Percentiles rank a stretch among this genome's conserved stretches.
Evolutionary conservation across 768 basidiomycete species (phyloP).

Genomic region (Leccinum disarticulatum): DNA sequence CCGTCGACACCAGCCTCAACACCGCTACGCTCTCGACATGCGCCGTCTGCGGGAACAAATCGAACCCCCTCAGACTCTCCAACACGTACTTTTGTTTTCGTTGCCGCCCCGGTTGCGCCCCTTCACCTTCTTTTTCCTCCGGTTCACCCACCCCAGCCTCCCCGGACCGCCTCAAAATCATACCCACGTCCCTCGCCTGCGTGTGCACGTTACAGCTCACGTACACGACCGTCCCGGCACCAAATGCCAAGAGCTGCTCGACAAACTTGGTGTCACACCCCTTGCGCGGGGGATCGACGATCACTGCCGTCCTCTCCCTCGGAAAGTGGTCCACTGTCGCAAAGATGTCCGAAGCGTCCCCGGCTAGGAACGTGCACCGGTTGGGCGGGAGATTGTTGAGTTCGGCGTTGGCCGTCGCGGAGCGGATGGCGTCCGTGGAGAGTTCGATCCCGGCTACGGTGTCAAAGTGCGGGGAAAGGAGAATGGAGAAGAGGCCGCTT

Average conservation of each 20-base stretch:
- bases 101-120: conserved; percentile 11
- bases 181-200: conserved; percentile 84
- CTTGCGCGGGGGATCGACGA: conserved; percentile 93
- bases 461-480: conserved; percentile 71
- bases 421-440: conserved; percentile 65
- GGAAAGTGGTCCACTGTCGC: conserved; percentile 64
- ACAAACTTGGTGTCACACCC: conserved; percentile 85
- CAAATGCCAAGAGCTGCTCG: conserved; percentile 70
- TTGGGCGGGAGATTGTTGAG: conserved; percentile 58
- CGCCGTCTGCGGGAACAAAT: conserved; percentile 94
- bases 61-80: conserved; percentile 85
- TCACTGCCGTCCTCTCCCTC: conserved; percentile 58
- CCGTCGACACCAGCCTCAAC: conserved; percentile 43
- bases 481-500: conserved; percentile 83
- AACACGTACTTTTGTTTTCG: conserved; percentile 58
- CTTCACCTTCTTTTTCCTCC: conserved; percentile 24
- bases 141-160: conserved; percentile 38
- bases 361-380: conserved; percentile 68
- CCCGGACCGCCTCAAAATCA: conserved; percentile 50
- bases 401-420: conserved; percentile 62
- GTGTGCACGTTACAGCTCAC: conserved; percentile 97
- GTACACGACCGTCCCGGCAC: conserved; percentile 72
- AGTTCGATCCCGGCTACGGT: conserved; percentile 90
- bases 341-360: conserved; percentile 89
- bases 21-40: conserved; percentile 88